Conservation (phyloP, 768 basidiomycete genomes). For the Lepiota venenata region DNA sequence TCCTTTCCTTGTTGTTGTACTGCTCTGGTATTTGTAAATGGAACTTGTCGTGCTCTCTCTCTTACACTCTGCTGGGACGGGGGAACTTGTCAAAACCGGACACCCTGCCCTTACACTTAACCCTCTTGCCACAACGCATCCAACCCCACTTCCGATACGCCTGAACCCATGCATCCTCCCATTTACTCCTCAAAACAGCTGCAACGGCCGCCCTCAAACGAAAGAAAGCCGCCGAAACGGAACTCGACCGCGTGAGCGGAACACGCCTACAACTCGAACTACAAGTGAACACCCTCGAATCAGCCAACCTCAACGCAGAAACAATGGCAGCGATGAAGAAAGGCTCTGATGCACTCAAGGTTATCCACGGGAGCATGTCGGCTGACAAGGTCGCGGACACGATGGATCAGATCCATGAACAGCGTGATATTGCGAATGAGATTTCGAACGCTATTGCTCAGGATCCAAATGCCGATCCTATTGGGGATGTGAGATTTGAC, state of each 20-base stretch:
- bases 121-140: not conserved
- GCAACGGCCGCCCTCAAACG: slow-evolving; percentile 88
- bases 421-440: slow-evolving; percentile 90
- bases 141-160: not conserved
- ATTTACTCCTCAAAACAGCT: slow-evolving; percentile 38
- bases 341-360: slow-evolving; percentile 83
- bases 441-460: slow-evolving; percentile 86
- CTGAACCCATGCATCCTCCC: not conserved
- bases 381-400: slow-evolving; percentile 87
- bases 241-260: slow-evolving; percentile 82
- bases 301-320: slow-evolving; percentile 96
- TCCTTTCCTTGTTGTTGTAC: not conserved
- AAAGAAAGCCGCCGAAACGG: slow-evolving; percentile 87
- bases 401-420: slow-evolving; percentile 85
- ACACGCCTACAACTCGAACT: slow-evolving; percentile 90
- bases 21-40: not conserved
- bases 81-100: not conserved
- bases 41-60: not conserved
- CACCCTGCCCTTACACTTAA: not conserved
- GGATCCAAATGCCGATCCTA: slow-evolving; percentile 47
- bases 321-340: slow-evolving; percentile 98
- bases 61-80: not conserved
- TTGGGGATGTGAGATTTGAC: slow-evolving; percentile 65
- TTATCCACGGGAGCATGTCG: slow-evolving; percentile 88
- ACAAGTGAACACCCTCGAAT: slow-evolving; percentile 96